phyloP scores from a whole-genome alignment of 2,329 filamentous ascomycete species.

The Botrytis hyacinthi region DNA sequence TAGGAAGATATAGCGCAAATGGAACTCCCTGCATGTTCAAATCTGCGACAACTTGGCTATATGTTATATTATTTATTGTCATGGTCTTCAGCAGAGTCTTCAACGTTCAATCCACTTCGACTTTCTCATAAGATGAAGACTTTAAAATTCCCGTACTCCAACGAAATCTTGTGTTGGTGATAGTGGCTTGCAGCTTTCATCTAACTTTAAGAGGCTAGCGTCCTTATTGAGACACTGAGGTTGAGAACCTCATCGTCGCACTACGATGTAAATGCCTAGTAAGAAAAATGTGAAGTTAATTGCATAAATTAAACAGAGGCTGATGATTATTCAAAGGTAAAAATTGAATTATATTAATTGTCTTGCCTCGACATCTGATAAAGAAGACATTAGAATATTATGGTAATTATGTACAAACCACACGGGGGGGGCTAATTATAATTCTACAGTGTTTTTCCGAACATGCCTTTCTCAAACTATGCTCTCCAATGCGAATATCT shows the following conservation, averaged over 20 bases:
- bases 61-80: background rate
- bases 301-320: accelerated
- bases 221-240: background rate
- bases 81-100: background rate
- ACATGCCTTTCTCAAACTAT: background rate
- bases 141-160: background rate
- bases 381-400: background rate
- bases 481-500: background rate
- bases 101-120: background rate
- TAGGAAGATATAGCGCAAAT: background rate
- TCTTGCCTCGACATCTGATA: background rate
- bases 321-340: background rate
- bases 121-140: background rate
- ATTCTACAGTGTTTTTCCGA: background rate
- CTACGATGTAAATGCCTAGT: background rate
- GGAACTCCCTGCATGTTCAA: background rate
- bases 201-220: background rate
- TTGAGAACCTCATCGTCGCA: background rate
- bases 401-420: background rate
- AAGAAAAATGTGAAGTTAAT: background rate
- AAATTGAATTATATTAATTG: background rate
- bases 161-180: background rate
- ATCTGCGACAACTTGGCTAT: background rate
- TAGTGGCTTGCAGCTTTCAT: background rate
- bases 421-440: background rate